These are phyloP conservation scores for Lactarius sanguifluus DNA, from an alignment of 768 basidiomycete genomes.

Conservation along the genomic window DNA sequence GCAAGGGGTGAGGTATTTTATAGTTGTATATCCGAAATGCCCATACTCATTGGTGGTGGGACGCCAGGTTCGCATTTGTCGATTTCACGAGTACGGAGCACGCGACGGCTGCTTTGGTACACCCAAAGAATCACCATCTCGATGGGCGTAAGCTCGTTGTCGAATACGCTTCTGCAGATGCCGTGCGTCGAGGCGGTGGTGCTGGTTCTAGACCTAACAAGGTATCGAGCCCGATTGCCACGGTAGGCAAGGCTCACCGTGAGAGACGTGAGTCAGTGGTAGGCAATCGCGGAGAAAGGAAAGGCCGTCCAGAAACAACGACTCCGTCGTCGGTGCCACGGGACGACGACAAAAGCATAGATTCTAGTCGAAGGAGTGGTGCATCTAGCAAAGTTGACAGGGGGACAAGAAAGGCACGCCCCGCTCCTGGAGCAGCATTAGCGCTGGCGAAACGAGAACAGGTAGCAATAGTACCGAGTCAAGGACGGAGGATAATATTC, in stretches of 20 bases:
- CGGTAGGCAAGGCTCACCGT: neutral
- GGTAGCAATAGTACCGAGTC: slow-evolving; percentile 66
- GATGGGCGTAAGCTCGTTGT: slow-evolving; percentile 84
- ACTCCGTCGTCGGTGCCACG: neutral
- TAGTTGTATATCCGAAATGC: neutral
- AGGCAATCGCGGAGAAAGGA: neutral
- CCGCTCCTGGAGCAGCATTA: slow-evolving; percentile 77
- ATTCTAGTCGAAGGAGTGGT: neutral
- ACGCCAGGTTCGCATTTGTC: slow-evolving; percentile 82
- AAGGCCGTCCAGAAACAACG: neutral
- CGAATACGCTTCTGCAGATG: slow-evolving; percentile 87
- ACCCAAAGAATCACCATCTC: slow-evolving; percentile 80
- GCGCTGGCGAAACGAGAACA: slow-evolving; percentile 75
- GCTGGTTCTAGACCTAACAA: slow-evolving; percentile 18
- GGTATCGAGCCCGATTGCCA: neutral
- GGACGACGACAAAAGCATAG: slow-evolving; percentile 6
- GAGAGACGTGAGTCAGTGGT: slow-evolving; percentile 1
- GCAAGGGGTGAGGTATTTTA: slow-evolving; percentile 76
- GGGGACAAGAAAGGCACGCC: slow-evolving; percentile 37
- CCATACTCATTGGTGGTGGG: neutral
- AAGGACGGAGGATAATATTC: slow-evolving; percentile 74
- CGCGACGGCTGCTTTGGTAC: slow-evolving; percentile 79
- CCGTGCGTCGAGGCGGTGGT: slow-evolving; percentile 76
- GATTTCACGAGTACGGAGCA: slow-evolving; percentile 81
- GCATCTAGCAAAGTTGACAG: neutral